phyloP scores from a whole-genome alignment of 208 protist genomes.

The Trypanosomatidae sp. region DNA sequence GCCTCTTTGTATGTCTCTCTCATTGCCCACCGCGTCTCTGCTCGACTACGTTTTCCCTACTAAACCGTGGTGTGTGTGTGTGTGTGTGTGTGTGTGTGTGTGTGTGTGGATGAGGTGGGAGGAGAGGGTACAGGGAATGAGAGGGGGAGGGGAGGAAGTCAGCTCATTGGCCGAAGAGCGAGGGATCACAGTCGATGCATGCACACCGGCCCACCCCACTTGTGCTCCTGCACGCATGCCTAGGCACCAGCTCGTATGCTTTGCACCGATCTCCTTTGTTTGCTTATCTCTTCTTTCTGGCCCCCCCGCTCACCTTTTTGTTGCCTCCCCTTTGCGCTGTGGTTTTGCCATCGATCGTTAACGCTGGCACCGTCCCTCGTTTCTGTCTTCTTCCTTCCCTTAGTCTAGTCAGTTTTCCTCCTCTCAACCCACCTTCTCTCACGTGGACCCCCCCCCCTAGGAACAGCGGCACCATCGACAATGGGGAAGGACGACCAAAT shows the following conservation, averaged over 20 bases:
- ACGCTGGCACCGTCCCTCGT: not conserved
- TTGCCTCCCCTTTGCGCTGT: not conserved
- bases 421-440: not conserved
- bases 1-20: not conserved
- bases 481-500: slow-evolving; percentile 76
- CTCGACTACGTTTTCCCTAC: not conserved
- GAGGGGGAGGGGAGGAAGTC: not conserved
- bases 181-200: not conserved
- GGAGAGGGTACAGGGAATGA: not conserved
- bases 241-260: not conserved
- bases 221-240: not conserved
- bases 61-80: not conserved
- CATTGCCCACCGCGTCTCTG: not conserved
- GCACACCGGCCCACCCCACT: not conserved
- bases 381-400: not conserved
- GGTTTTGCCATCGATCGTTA: slow-evolving; percentile 1
- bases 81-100: too few species aligned
- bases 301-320: not conserved
- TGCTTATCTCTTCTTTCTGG: not conserved
- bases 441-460: not conserved
- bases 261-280: not conserved
- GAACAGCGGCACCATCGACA: slow-evolving; percentile 4
- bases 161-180: not conserved
- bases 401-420: not conserved
- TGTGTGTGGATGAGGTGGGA: not conserved